phyloP scores from a whole-genome alignment of 1,139 yeast species.

The Hemisphaericaspora lyxosophila region DNA sequence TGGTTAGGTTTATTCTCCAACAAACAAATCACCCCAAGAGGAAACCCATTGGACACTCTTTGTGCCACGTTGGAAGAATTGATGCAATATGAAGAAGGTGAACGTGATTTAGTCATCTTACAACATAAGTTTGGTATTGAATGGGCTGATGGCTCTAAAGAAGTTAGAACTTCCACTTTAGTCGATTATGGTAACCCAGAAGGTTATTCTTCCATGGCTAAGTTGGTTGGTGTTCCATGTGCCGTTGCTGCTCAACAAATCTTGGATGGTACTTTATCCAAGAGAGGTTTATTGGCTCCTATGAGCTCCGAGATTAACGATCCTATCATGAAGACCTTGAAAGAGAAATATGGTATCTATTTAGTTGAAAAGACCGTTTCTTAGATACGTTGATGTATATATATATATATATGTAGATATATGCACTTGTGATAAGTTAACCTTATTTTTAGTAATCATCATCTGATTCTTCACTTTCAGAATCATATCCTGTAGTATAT shows the following conservation, averaged over 20 bases:
- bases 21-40: conserved; percentile 76
- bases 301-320: conserved; percentile 86
- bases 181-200: conserved; percentile 91
- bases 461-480: conserved; percentile 17
- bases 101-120: conserved; percentile 90
- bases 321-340: conserved; percentile 87
- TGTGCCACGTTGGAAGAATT: conserved; percentile 94
- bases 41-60: conserved; percentile 91
- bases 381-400: conserved; percentile 3
- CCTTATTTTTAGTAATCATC: conserved; percentile 13
- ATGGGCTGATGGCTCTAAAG: conserved; percentile 90
- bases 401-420: too few relatives aligned
- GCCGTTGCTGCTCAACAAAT: conserved; percentile 92
- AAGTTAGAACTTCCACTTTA: conserved; percentile 91
- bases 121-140: conserved; percentile 98
- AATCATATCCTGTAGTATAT: conserved; percentile 52
- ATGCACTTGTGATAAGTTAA: too few relatives aligned
- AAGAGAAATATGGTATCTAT: conserved; percentile 85
- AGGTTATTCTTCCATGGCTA: conserved; percentile 98
- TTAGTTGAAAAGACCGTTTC: conserved; percentile 78
- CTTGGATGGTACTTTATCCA: conserved; percentile 71
- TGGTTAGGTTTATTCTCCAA: conserved; percentile 94
- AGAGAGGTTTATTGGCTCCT: conserved; percentile 87
- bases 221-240: conserved; percentile 97
- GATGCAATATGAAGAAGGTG: conserved; percentile 95